Conservation (phyloP, 768 basidiomycete genomes). For the Mycena kentingensis region DNA sequence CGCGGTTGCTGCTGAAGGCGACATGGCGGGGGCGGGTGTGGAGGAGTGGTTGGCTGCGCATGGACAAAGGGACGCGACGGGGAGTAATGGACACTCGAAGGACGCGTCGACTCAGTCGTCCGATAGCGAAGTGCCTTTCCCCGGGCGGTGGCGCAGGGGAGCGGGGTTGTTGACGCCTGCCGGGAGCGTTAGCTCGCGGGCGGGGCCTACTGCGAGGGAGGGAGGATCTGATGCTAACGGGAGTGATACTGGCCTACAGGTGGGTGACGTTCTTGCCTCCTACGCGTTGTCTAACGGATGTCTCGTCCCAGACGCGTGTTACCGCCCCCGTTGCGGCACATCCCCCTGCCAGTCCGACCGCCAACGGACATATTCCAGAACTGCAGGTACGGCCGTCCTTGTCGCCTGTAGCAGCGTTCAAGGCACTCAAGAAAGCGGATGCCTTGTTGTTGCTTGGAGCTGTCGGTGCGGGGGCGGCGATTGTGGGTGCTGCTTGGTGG, state of each 20-base stretch:
- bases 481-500: not conserved
- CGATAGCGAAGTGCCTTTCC: not conserved
- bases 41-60: too few relatives aligned
- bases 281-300: not conserved
- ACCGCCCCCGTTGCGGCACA: too few relatives aligned
- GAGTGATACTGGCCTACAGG: not conserved
- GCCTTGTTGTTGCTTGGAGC: not conserved
- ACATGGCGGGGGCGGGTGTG: too few relatives aligned
- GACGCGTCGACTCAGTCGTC: too few relatives aligned
- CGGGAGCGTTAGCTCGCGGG: slow-evolving; percentile 15
- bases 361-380: not conserved
- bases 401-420: not conserved
- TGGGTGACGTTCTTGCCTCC: not conserved
- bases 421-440: not conserved
- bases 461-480: not conserved
- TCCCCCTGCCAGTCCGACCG: not conserved
- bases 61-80: too few relatives aligned
- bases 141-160: not conserved
- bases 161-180: slow-evolving; percentile 20
- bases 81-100: too few relatives aligned
- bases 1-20: not conserved
- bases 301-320: not conserved
- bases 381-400: not conserved
- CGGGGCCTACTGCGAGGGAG: not conserved
- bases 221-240: too few relatives aligned